Percentiles rank a stretch among this genome's conserved stretches.
Conservation (phyloP, 495 filamentous ascomycete species). For the Hypoxylon intermedium region DNA sequence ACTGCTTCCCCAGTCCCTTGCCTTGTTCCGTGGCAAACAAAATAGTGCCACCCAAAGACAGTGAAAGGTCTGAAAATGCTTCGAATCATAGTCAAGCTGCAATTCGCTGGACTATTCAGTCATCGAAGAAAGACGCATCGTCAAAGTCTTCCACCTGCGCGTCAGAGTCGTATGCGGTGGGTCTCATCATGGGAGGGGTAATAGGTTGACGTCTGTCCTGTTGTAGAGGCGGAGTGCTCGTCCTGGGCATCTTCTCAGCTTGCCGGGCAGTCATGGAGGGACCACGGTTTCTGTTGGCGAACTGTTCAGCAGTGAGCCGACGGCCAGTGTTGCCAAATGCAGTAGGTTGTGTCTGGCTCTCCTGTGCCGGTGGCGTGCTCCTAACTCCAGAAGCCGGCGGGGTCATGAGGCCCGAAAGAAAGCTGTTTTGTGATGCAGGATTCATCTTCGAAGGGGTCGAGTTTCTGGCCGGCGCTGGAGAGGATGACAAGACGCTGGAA, state of each 20-base stretch:
- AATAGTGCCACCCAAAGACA: conserved; percentile 12
- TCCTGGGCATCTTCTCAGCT: conserved; percentile 47
- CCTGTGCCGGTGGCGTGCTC: conserved; percentile 54
- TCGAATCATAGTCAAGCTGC: neutral
- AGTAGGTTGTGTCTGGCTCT: conserved; percentile 51
- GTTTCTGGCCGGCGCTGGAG: conserved; percentile 49
- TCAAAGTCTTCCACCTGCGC: conserved; percentile 66
- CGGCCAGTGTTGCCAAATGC: conserved; percentile 61
- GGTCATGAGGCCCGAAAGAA: conserved; percentile 79
- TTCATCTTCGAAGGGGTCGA: conserved; percentile 71
- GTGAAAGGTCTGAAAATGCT: conserved; percentile 4
- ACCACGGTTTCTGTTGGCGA: conserved; percentile 53
- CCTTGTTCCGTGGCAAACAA: conserved; percentile 7
- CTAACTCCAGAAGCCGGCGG: conserved; percentile 75
- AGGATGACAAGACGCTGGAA: conserved; percentile 47
- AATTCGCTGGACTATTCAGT: conserved; percentile 37
- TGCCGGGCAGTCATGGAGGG: conserved; percentile 44
- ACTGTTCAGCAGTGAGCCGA: conserved; percentile 56
- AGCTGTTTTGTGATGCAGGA: conserved; percentile 48
- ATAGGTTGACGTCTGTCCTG: conserved; percentile 54
- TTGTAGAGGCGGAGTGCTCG: conserved; percentile 46
- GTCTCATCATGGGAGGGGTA: conserved; percentile 74
- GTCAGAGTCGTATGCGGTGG: conserved; percentile 74
- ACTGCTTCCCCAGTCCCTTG: conserved; percentile 22
- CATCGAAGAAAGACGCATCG: conserved; percentile 64